Base-by-base conservation (phyloP, 805 yeast genomes). In the Yarrowia bubula region DNA sequence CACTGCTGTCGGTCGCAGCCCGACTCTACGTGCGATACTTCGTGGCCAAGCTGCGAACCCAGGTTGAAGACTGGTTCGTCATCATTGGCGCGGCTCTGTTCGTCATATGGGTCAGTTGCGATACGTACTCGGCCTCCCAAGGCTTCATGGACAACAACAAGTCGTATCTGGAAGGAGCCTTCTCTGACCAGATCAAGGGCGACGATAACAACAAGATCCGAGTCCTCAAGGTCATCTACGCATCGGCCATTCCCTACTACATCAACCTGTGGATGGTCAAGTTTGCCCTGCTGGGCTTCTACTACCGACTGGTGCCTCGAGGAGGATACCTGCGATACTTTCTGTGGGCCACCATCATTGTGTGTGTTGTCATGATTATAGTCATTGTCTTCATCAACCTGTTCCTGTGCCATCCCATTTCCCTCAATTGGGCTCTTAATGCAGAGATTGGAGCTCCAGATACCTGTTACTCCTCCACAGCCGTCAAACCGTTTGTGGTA, bases 181-280 rank as follows among this genome's bases (percentile, higher is more conserved):
- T 65, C 14, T 64, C 58, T 4, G 64, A 64, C 41, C 66, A 65
- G 33, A 61, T 68, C 17, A 35, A 44, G 6, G 70, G 70, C 10
- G 43, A 35, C 22, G 67, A 66, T 31, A 31, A 17, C 8, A 43
- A 63, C 37, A 37, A 57, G 22, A 39, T 63, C 35, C 14, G 13
- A n/a, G 68, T 70, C 17, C 68, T 71, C 65, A 71, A 71, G 53
- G 68, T 70, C 33, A 63, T 70, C 41, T 71, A 70, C 44, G 67
- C 71, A 18, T 71, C 73, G 43, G 60, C 72, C 7, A 60, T 67
- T 3, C 71, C 72, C 9, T 71, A 71, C 67, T 71, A 70, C 58
- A 32, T 71, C 46, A 65, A 68, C 39, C 47, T 71, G 37, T 71
- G 73, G 73, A 47, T 67, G 55, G 66, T 71, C 67, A 71, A 71